Evolutionary conservation across 2,329 filamentous ascomycete species (phyloP), one percentile per base, ranked within the genome.

Genomic region (Penicillium sp.): DNA sequence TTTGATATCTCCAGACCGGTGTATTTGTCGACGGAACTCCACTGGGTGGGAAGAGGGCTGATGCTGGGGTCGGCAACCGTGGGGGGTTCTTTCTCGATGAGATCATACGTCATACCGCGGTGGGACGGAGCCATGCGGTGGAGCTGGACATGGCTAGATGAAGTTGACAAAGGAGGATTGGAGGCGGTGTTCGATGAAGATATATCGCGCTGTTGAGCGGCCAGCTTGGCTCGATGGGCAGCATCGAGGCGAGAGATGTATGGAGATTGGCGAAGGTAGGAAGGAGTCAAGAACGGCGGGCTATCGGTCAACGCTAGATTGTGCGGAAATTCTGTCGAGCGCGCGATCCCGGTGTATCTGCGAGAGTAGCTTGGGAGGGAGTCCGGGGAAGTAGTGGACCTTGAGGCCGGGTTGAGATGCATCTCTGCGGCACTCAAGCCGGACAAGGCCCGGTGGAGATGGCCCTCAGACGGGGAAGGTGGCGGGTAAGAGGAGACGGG

Each of bases 21-120:
- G 65, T 85, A 87, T 74, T 91, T 93, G 72, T 97, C 92, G 31
- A 84, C 80, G 48, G 87, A 88, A 66, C 87, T 96, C 93, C 92
- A 98, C 68, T 83, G 85, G 4, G 88, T 87, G 19, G 95, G 95
- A 62, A 98, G 81, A 9, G 89, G 88, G 55, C 85, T 81, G 43
- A 91, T 72, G 1, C 81, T 78, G 49, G 19, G 19, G 2, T 89
- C 85, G 33, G 89, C 85, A 37, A 88, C 85, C 35, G 77, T 69
- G 11, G 69, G 59, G 0, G 88, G 84, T 29, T 86, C 79, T 62
- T 90, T 87, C 77, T 97, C 93, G 65, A 96, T 88, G 59, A 96
- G 83, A 68, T 96, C 92, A 73, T 91, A 91, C 16, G 90, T 86
- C 77, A 96, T 85, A 21, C 91, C 92, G 53, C 90, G 84, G 75